Conservation (phyloP, 163 green algal genomes). For the Scenedesmus sp. region DNA sequence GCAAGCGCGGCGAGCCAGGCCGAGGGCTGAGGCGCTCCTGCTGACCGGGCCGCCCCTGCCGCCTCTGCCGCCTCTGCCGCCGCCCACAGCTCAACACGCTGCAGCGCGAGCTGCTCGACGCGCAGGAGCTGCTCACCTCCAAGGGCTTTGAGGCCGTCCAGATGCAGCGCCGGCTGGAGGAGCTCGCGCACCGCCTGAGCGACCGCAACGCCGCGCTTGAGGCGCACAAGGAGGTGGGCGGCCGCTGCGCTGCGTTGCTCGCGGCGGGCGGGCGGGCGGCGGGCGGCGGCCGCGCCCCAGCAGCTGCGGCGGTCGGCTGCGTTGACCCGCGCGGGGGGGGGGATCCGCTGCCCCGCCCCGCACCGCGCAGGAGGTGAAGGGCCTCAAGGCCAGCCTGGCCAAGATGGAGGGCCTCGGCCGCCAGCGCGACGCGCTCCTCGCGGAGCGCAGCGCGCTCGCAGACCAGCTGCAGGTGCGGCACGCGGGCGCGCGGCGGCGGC, state of each 20-base stretch:
- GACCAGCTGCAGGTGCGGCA: slow-evolving; percentile 36
- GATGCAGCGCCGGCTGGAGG: slow-evolving; percentile 36
- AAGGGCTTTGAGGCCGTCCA: slow-evolving; percentile 33
- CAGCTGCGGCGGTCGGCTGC: too few relatives aligned
- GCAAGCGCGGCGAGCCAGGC: neutral
- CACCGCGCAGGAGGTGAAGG: slow-evolving; percentile 31
- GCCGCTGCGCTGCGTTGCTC: neutral
- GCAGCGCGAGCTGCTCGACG: slow-evolving; percentile 38
- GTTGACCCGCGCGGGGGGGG: too few relatives aligned
- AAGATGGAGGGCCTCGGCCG: slow-evolving; percentile 4
- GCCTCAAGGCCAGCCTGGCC: slow-evolving; percentile 4
- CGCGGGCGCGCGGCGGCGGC: too few relatives aligned
- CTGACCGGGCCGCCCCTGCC: too few relatives aligned
- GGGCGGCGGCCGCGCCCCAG: too few relatives aligned
- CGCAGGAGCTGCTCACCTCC: slow-evolving; percentile 17
- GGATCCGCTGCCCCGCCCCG: too few relatives aligned
- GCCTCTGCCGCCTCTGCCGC: neutral
- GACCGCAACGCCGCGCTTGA: slow-evolving; percentile 23
- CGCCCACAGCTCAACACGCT: slow-evolving; percentile 26
- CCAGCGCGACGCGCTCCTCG: slow-evolving; percentile 19
- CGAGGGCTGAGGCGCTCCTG: neutral
- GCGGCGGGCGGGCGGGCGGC: too few relatives aligned
- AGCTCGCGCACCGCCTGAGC: slow-evolving; percentile 22
- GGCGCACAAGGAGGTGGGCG: slow-evolving; percentile 22
- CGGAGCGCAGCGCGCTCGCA: slow-evolving; percentile 18